phyloP scores from a whole-genome alignment of 768 basidiomycete genomes.

The Leccinum obscurum region DNA sequence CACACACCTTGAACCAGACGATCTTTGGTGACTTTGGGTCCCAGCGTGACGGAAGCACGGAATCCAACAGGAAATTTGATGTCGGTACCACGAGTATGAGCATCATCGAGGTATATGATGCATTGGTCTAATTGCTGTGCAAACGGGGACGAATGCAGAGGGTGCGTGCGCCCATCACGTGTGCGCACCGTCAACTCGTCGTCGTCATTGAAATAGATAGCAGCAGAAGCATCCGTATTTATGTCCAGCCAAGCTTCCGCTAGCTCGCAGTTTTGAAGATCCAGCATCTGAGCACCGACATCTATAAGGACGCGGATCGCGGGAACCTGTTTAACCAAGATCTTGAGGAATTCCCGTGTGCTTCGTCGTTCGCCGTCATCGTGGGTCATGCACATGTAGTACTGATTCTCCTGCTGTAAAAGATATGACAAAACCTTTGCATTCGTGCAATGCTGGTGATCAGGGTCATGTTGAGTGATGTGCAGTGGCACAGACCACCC shows the following conservation, averaged over 20 bases:
- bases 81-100: conserved; percentile 50
- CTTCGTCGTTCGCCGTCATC: conserved; percentile 8
- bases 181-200: conserved; percentile 6
- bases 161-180: neutral
- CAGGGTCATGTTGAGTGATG: conserved; percentile 31
- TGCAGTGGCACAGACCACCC: conserved; percentile 10
- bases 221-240: conserved; percentile 34
- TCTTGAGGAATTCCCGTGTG: conserved; percentile 28
- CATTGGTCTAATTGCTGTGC: conserved; percentile 40
- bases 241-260: conserved; percentile 25
- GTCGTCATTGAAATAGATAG: conserved; percentile 40
- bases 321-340: conserved; percentile 34
- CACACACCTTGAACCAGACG: conserved; percentile 43
- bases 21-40: conserved; percentile 53
- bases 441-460: conserved; percentile 28
- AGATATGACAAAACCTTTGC: conserved; percentile 37
- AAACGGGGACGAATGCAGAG: neutral
- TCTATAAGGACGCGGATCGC: conserved; percentile 48
- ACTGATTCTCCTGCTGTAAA: conserved; percentile 38
- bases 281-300: conserved; percentile 57
- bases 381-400: conserved; percentile 27
- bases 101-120: conserved; percentile 53
- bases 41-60: conserved; percentile 30
- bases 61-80: conserved; percentile 45
- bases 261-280: conserved; percentile 42